phyloP scores from a whole-genome alignment of 768 basidiomycete species.

The Clavulina sp. region DNA sequence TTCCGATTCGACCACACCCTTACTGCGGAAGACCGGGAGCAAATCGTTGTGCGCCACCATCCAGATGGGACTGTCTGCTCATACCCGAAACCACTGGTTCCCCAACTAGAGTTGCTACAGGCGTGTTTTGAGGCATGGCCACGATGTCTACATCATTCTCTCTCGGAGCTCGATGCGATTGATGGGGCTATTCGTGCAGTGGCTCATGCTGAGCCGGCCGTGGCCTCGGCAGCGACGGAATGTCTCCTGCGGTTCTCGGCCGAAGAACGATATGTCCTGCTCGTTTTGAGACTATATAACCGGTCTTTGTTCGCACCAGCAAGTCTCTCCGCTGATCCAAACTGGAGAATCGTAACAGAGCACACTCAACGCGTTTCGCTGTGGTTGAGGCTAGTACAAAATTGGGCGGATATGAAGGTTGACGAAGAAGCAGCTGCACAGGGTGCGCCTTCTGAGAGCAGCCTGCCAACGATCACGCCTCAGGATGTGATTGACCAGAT shows the following conservation, averaged over 20 bases:
- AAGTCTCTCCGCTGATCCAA: constrained; percentile 6
- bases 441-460: not conserved
- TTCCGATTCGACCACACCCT: constrained; percentile 20
- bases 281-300: constrained; percentile 46
- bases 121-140: constrained; percentile 75
- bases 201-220: constrained; percentile 65
- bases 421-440: constrained; percentile 6
- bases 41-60: constrained; percentile 49
- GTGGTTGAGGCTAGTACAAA: constrained; percentile 57
- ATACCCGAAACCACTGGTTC: constrained; percentile 41
- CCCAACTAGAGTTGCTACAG: constrained; percentile 55
- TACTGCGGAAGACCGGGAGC: constrained; percentile 52
- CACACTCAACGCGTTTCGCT: constrained; percentile 46
- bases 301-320: constrained; percentile 55
- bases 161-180: constrained; percentile 38
- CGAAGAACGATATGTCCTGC: constrained; percentile 35
- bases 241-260: constrained; percentile 60
- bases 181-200: constrained; percentile 68
- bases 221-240: constrained; percentile 48
- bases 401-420: constrained; percentile 33
- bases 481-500: constrained; percentile 36
- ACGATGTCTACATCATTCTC: constrained; percentile 45
- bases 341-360: constrained; percentile 22
- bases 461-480: not conserved
- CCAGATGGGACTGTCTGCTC: constrained; percentile 35